Percentiles rank a stretch among this genome's conserved stretches.
These are phyloP conservation scores for Polyporus tsugae DNA, from an alignment of 1,284 basidiomycete species.

Conservation along the genomic window DNA sequence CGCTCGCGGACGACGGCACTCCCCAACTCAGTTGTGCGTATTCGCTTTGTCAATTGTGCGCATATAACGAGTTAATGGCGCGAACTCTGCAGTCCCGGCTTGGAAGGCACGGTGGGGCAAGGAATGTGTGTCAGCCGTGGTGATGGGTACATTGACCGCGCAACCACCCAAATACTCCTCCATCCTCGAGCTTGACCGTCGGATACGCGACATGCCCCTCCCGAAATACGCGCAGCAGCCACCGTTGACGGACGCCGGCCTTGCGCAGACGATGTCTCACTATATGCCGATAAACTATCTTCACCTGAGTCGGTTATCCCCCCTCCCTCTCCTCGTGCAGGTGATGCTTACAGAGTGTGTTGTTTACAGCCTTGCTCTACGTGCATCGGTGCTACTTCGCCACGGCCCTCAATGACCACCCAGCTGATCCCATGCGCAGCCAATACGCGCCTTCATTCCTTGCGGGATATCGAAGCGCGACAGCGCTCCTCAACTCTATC, in stretches of 20 bases:
- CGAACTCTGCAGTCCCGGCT: constrained; percentile 59
- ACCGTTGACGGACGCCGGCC: constrained; percentile 53
- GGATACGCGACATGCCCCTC: constrained; percentile 40
- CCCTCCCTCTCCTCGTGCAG: constrained; percentile 8
- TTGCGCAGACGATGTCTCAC: constrained; percentile 62
- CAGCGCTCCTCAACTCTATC: constrained; percentile 60
- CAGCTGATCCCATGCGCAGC: constrained; percentile 63
- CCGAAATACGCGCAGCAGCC: constrained; percentile 41
- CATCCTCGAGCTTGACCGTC: constrained; percentile 43
- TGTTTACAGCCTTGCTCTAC: constrained; percentile 56
- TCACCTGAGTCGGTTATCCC: constrained; percentile 58
- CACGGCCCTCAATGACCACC: constrained; percentile 65
- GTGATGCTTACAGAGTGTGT: not conserved
- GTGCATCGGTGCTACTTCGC: constrained; percentile 75
- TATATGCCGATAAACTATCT: constrained; percentile 62
- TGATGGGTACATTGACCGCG: constrained; percentile 69
- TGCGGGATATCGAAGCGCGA: constrained; percentile 73
- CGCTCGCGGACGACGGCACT: constrained; percentile 39
- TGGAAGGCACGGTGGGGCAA: constrained; percentile 80
- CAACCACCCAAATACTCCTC: constrained; percentile 60
- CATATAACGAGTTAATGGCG: not conserved
- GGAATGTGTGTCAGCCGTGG: constrained; percentile 70
- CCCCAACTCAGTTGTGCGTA: constrained; percentile 40
- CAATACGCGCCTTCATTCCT: constrained; percentile 72
- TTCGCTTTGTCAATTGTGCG: not conserved